These are phyloP conservation scores for Lachnellula hyalina DNA, from an alignment of 2,329 filamentous ascomycete species.

Conservation along the genomic window DNA sequence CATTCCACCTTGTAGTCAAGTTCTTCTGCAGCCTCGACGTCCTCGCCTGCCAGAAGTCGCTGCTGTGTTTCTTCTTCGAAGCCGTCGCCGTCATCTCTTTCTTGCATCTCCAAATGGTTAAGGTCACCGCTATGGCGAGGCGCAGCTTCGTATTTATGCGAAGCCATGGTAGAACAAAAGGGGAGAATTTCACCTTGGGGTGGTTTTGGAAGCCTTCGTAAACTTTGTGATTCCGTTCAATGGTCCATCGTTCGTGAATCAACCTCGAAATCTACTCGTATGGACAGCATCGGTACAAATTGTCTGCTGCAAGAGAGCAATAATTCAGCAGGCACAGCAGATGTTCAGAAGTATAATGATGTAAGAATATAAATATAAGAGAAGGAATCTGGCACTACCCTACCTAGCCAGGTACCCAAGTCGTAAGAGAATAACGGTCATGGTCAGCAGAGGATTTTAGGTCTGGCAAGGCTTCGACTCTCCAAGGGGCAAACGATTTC, in stretches of 20 bases:
- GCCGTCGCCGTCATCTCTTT: conserved; percentile 17
- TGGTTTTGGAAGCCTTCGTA: background rate
- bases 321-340: too few relatives aligned
- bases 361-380: too few relatives aligned
- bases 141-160: conserved; percentile 13
- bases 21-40: conserved; percentile 11
- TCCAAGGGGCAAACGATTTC: too few relatives aligned
- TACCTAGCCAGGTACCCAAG: too few relatives aligned
- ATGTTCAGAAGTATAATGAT: too few relatives aligned
- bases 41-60: conserved; percentile 20
- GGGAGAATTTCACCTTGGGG: background rate
- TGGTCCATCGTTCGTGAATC: conserved; percentile 2
- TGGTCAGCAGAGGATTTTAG: too few relatives aligned
- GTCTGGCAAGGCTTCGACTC: too few relatives aligned
- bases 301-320: too few relatives aligned
- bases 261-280: background rate
- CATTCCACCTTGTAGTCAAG: conserved; percentile 24
- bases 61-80: conserved; percentile 19
- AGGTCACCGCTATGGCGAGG: conserved; percentile 12
- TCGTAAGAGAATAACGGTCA: too few relatives aligned
- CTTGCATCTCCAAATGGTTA: conserved; percentile 26
- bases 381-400: too few relatives aligned
- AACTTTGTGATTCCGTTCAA: background rate
- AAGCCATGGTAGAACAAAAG: conserved; percentile 12
- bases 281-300: too few relatives aligned